Base-by-base conservation (phyloP, 164 flowering plant genomes). In the Tinospora cordifolia region DNA sequence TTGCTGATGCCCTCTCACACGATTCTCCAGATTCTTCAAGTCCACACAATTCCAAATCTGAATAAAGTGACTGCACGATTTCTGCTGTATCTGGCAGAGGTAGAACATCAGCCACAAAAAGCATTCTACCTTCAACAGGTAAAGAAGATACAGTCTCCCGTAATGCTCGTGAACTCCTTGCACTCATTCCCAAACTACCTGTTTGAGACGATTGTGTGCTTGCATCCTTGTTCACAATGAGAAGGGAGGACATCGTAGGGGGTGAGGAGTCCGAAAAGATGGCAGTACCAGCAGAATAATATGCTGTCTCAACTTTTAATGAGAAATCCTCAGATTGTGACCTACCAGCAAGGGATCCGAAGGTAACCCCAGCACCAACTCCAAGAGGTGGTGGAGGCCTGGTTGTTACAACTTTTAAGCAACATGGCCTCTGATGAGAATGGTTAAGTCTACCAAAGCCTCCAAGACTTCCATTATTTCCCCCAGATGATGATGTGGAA, bases 371-470 rank as follows among this genome's bases (percentile, higher is more conserved):
- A 77, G 89, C 82, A 77, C 90, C 78, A 30, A 87, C 88, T 30
- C 97, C 93, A 38, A 87, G 71, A 57, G 99, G 95, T 72, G 99
- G 98, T 67, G 99, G 83, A 67, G 99, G 94, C 79, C 99, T 80
- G 62, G 93, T 89, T 17, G 96, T 76, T 39, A 95, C 92, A 75
- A 92, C 91, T 79, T 95, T 95, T 78, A 95, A 82, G 79, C 93
- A 93, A 73, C 84, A 86, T 27, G 98, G 93, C 65, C 83, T 89
- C 40, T 84, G 90, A 75, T 66, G 78, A 75, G 75, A 66, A 69
- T 76, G 65, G 78, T 68, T 82, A 65, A 83, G 77, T 59, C 89
- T 90, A 74, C 85, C 79, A 70, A 91, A 73, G 69, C 84, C 81
- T 64, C 87, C 89, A 80, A 81, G 78, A 76, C 74, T 69, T 59